A percentile compares a stretch with the other conserved stretches of the same genome.
These are phyloP conservation scores for Fagus crenata DNA, from an alignment of 306 rosid genomes.

Conservation along the genomic window DNA sequence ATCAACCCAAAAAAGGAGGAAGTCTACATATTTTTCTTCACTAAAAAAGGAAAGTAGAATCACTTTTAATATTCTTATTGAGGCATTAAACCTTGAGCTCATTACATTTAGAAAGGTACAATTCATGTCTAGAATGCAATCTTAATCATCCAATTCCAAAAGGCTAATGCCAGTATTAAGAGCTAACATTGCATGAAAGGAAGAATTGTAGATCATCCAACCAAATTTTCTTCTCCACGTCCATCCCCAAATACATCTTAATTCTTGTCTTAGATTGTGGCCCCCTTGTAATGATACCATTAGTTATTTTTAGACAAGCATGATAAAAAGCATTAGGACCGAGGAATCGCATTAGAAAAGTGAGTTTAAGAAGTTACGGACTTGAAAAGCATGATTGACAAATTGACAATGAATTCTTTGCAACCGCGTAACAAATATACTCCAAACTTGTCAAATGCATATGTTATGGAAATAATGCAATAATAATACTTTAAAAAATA, in stretches of 20 bases:
- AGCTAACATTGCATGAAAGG: no score
- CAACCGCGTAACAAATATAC: no score
- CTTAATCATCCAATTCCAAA: neutral
- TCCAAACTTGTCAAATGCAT: no score
- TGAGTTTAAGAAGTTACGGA: no score
- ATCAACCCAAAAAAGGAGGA: no score
- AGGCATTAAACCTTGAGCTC: no score
- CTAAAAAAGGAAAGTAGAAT: neutral
- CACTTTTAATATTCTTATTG: neutral
- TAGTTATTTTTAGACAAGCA: constrained; percentile 24
- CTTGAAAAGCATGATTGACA: no score
- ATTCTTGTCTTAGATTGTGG: constrained; percentile 25
- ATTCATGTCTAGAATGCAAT: constrained; percentile 11
- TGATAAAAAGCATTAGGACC: constrained; percentile 24
- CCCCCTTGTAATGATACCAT: constrained; percentile 19
- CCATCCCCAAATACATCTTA: constrained; percentile 7
- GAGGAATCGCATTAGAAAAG: no score
- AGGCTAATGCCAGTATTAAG: neutral
- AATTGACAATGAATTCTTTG: no score
- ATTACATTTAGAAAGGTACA: neutral
- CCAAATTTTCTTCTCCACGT: neutral
- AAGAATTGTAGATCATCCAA: neutral
- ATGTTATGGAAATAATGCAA: no score
- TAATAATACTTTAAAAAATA: no score
- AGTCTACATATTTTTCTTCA: no score